These are phyloP conservation scores for Dianthus caryophyllus DNA, from an alignment of 148 eudicot genomes.

Conservation along the genomic window DNA sequence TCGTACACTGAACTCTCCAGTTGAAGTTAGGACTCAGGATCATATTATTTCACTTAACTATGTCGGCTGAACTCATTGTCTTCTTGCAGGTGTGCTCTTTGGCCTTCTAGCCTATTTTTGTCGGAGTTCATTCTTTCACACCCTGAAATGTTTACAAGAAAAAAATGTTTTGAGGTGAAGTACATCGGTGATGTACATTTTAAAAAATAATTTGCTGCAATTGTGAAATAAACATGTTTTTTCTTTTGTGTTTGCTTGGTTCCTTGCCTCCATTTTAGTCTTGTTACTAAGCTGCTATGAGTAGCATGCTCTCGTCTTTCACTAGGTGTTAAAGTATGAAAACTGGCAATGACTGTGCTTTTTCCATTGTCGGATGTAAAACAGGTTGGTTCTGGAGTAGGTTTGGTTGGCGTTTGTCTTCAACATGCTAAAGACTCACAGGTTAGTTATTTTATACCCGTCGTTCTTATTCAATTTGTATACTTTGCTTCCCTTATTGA, in stretches of 20 bases:
- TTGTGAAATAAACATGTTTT: not conserved
- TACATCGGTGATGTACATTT: constrained; percentile 6
- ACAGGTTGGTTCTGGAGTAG: constrained; percentile 97
- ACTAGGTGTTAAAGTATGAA: too few relatives aligned
- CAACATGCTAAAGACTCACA: constrained; percentile 66
- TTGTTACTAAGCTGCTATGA: not conserved
- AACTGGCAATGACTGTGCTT: not conserved
- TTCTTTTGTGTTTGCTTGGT: not conserved
- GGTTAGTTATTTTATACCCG: constrained; percentile 30
- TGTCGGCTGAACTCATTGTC: constrained; percentile 11
- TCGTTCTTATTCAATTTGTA: not conserved
- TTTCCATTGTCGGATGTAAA: constrained; percentile 15
- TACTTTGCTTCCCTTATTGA: not conserved
- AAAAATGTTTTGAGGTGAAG: constrained; percentile 85
- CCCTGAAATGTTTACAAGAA: constrained; percentile 58
- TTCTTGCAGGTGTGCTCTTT: constrained; percentile 67
- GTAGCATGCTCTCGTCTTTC: not conserved
- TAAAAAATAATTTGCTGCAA: not conserved
- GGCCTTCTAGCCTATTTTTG: constrained; percentile 94
- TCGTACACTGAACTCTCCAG: too few relatives aligned
- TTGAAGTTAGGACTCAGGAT: not conserved
- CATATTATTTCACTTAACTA: not conserved
- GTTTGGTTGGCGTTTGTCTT: constrained; percentile 84
- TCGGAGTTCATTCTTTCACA: constrained; percentile 89
- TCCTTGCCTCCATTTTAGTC: not conserved